phyloP scores from a whole-genome alignment of 805 yeast species.

The Yamadazyma kitorensis region DNA sequence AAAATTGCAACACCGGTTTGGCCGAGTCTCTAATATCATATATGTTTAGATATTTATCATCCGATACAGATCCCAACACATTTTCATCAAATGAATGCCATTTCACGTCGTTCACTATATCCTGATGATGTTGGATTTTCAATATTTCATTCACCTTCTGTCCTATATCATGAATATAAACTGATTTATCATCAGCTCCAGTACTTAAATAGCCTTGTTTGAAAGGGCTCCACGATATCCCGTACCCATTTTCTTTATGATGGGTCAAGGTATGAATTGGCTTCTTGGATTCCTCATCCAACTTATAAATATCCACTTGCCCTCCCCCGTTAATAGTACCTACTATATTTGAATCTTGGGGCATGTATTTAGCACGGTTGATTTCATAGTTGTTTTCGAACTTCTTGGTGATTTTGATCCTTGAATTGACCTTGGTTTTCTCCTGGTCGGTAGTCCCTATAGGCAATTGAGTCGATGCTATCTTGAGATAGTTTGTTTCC shows the following conservation, averaged over 20 bases:
- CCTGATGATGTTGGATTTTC: constrained; percentile 36
- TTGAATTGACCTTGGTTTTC: constrained; percentile 42
- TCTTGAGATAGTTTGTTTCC: constrained; percentile 62
- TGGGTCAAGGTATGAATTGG: constrained; percentile 22
- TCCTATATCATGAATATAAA: constrained; percentile 58
- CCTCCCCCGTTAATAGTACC: constrained; percentile 73
- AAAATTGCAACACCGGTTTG: constrained; percentile 23
- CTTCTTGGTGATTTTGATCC: constrained; percentile 61
- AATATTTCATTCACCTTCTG: constrained; percentile 6
- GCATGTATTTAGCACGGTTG: constrained; percentile 70
- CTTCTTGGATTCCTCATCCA: constrained; percentile 20
- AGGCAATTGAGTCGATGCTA: constrained; percentile 63
- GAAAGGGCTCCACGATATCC: constrained; percentile 61
- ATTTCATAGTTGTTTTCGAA: constrained; percentile 62
- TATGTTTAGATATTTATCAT: constrained; percentile 55
- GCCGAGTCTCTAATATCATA: constrained; percentile 48
- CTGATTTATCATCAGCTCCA: constrained; percentile 62
- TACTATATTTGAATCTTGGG: constrained; percentile 51
- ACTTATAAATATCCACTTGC: constrained; percentile 52
- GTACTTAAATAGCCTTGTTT: constrained; percentile 52
- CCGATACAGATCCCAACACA: constrained; percentile 70
- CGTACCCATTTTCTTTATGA: constrained; percentile 71
- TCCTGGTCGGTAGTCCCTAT: constrained; percentile 16
- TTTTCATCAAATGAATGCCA: constrained; percentile 58
- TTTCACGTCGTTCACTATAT: constrained; percentile 72